Percentiles rank a stretch among this genome's conserved stretches.
Evolutionary conservation across 1,284 basidiomycete species (phyloP).

Genomic region (Inonotus hispidus): DNA sequence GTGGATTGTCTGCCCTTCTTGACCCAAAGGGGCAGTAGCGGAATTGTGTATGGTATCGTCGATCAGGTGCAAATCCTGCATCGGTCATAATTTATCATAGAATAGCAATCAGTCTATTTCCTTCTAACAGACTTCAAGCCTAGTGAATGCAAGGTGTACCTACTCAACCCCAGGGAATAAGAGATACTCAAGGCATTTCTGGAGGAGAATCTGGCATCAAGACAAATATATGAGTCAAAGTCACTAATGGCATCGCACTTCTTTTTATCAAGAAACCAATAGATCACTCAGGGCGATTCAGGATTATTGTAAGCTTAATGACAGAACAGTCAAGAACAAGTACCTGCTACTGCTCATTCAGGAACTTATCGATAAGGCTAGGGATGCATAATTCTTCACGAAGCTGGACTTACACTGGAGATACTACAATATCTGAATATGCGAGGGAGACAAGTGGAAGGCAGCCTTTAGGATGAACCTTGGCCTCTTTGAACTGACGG

Average conservation of each 20-base stretch:
- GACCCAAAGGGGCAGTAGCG: no score
- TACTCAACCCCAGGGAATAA: neutral
- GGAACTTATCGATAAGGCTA: conserved; percentile 30
- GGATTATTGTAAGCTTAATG: conserved; percentile 36
- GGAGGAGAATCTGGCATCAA: neutral
- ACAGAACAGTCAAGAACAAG: conserved; percentile 31
- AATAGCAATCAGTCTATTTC: no score
- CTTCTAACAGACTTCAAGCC: neutral
- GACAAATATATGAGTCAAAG: neutral
- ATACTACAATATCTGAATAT: conserved; percentile 23
- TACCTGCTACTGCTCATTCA: conserved; percentile 34
- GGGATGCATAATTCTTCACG: conserved; percentile 29
- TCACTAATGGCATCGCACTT: neutral
- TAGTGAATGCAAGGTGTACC: neutral
- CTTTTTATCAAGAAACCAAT: neutral
- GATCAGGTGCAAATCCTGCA: no score
- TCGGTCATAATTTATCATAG: no score
- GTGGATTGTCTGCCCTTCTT: no score
- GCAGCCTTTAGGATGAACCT: neutral
- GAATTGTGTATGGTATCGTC: no score
- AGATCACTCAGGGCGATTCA: conserved; percentile 18
- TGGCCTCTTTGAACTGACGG: neutral
- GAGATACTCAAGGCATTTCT: neutral
- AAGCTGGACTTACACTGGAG: conserved; percentile 33
- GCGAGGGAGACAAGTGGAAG: neutral